Percentiles rank a stretch among this genome's conserved stretches.
These are phyloP conservation scores for Pythium utonaiense DNA, from an alignment of 352 stramenopile species.

Conservation along the genomic window DNA sequence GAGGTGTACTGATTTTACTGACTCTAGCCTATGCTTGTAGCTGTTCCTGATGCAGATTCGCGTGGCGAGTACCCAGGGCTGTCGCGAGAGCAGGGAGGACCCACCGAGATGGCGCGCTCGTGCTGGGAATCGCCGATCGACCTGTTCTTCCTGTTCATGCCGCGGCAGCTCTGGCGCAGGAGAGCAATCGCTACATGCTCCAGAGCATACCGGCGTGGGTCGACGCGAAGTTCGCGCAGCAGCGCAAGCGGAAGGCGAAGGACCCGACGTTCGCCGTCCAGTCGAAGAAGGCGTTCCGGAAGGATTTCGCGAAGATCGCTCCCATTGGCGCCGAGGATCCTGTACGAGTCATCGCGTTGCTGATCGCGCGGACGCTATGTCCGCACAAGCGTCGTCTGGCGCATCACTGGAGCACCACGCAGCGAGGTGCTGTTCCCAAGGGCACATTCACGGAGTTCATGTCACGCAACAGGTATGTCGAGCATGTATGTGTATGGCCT, in stretches of 20 bases:
- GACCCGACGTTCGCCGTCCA: background rate
- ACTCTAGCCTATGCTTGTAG: no score
- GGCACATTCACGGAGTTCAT: background rate
- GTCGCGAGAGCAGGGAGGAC: no score
- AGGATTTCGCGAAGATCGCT: background rate
- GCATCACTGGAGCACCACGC: background rate
- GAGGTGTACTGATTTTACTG: no score
- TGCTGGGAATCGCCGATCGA: background rate
- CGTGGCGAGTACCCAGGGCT: no score
- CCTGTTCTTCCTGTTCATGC: conserved; percentile 2
- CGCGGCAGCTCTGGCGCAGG: background rate
- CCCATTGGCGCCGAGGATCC: background rate
- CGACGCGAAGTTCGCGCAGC: background rate
- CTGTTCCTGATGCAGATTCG: no score
- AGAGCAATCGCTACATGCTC: background rate
- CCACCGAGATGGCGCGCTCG: no score
- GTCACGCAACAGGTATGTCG: background rate
- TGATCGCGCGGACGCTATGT: conserved; percentile 3
- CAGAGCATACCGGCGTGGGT: background rate
- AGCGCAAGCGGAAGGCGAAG: background rate
- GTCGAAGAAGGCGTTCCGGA: background rate
- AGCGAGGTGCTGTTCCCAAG: background rate
- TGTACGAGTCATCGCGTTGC: background rate
- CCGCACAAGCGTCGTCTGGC: background rate
- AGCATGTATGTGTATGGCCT: background rate